A percentile compares a stretch with the other conserved stretches of the same genome.
Conservation (phyloP, 108 stramenopile species). For the Bacterosira constricta region DNA sequence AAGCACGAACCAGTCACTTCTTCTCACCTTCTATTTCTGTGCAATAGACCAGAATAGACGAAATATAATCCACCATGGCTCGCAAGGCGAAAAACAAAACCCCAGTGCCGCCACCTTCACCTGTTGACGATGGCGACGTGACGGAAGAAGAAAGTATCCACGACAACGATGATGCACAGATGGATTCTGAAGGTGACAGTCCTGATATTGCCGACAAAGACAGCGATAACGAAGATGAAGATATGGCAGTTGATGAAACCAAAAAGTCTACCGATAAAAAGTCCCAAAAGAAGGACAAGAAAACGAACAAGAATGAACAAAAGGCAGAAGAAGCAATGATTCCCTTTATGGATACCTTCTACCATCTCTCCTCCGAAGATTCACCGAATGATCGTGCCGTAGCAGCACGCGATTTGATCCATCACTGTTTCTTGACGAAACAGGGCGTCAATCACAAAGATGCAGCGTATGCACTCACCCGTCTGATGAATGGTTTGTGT, state of each 20-base stretch:
- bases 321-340: not conserved
- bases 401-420: slow-evolving; percentile 71
- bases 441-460: slow-evolving; percentile 61
- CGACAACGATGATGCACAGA: slow-evolving; percentile 19
- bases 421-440: slow-evolving; percentile 66
- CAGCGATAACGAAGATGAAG: slow-evolving; percentile 28
- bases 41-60: too few species aligned
- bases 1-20: not conserved
- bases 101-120: not conserved
- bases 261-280: slow-evolving; percentile 13
- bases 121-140: slow-evolving; percentile 4
- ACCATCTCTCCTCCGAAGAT: slow-evolving; percentile 66
- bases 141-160: slow-evolving; percentile 43
- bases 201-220: slow-evolving; percentile 31
- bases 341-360: slow-evolving; percentile 84
- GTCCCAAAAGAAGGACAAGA: slow-evolving; percentile 16
- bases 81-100: slow-evolving; percentile 16
- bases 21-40: too few species aligned
- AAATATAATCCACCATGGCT: too few species aligned
- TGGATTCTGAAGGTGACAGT: slow-evolving; percentile 39
- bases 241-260: not conserved
- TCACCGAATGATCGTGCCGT: slow-evolving; percentile 59
- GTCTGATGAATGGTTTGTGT: slow-evolving; percentile 82
- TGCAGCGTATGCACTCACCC: slow-evolving; percentile 78
- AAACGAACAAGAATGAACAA: slow-evolving; percentile 10